These are phyloP conservation scores for Lolium multiflorum DNA, from an alignment of 176 grass and related monocot species.

Conservation along the genomic window DNA sequence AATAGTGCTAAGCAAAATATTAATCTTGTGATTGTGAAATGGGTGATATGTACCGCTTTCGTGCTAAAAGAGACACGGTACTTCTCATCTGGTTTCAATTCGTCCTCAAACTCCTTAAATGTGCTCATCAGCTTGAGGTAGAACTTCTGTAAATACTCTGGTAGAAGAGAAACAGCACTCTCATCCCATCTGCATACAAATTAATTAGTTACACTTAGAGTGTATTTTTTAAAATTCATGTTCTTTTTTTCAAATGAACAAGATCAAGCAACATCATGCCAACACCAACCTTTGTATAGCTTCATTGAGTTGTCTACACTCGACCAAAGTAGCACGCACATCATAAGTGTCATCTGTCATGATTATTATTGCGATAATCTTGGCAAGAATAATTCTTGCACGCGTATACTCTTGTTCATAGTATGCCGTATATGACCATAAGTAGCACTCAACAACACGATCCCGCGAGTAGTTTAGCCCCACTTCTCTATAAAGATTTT, in stretches of 20 bases:
- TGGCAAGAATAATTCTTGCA: conserved; percentile 52
- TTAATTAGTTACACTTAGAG: neutral
- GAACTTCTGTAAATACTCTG: conserved; percentile 42
- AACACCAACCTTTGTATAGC: conserved; percentile 51
- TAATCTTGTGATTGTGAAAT: neutral
- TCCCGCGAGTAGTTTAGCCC: conserved; percentile 44
- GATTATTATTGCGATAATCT: conserved; percentile 41
- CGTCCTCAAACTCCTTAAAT: conserved; percentile 37
- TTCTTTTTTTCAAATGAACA: neutral
- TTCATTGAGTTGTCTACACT: conserved; percentile 43
- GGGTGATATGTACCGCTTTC: conserved; percentile 26
- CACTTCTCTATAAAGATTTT: conserved; percentile 40
- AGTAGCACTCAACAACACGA: conserved; percentile 51
- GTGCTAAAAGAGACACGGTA: conserved; percentile 27
- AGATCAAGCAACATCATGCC: neutral
- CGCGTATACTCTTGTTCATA: conserved; percentile 43
- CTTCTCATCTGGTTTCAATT: conserved; percentile 30
- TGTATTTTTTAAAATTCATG: neutral
- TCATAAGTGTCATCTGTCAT: conserved; percentile 54
- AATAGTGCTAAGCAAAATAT: neutral
- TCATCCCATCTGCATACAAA: conserved; percentile 44
- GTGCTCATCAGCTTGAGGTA: conserved; percentile 22
- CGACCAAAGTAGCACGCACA: conserved; percentile 47
- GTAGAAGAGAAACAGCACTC: conserved; percentile 21
- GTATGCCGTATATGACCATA: conserved; percentile 43